These are phyloP conservation scores for Pleurotus citrinopileatus DNA, from an alignment of 768 basidiomycete genomes.

Conservation along the genomic window DNA sequence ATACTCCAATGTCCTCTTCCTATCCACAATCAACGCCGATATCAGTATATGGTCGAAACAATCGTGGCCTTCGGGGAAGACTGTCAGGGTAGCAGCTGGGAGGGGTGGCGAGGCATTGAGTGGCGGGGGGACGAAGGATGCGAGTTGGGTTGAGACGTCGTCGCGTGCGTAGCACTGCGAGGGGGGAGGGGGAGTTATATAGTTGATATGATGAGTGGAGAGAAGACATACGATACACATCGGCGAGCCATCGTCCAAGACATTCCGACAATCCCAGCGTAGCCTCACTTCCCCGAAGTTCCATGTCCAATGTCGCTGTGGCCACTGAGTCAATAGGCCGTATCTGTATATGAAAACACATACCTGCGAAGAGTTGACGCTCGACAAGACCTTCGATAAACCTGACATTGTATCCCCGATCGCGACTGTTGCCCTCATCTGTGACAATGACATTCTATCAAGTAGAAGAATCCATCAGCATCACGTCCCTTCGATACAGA, in stretches of 20 bases:
- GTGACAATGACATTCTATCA: slow-evolving; percentile 36
- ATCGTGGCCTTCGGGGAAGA: slow-evolving; percentile 43
- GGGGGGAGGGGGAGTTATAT: background rate
- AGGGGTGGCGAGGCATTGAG: slow-evolving; percentile 43
- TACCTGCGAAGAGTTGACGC: slow-evolving; percentile 29
- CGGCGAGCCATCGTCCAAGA: slow-evolving; percentile 43
- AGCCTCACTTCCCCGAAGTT: slow-evolving; percentile 29
- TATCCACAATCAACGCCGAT: slow-evolving; percentile 39
- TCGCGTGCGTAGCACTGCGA: slow-evolving; percentile 29
- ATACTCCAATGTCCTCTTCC: slow-evolving; percentile 28
- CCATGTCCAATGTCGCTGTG: slow-evolving; percentile 41
- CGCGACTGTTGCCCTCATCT: slow-evolving; percentile 37
- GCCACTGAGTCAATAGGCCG: background rate
- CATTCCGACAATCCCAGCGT: slow-evolving; percentile 45
- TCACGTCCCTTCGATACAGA: background rate
- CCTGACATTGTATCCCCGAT: slow-evolving; percentile 38
- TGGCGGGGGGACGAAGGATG: slow-evolving; percentile 45
- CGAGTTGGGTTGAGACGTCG: slow-evolving; percentile 30
- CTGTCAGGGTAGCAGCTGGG: slow-evolving; percentile 41
- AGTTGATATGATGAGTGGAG: slow-evolving; percentile 1
- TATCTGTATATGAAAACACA: slow-evolving; percentile 7
- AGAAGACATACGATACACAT: slow-evolving; percentile 40
- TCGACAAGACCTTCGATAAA: slow-evolving; percentile 34
- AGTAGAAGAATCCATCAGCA: background rate
- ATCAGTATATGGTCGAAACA: slow-evolving; percentile 44